Evolutionary conservation across 139 green algal genomes (phyloP).

Genomic region (Gonium pectorale): DNA sequence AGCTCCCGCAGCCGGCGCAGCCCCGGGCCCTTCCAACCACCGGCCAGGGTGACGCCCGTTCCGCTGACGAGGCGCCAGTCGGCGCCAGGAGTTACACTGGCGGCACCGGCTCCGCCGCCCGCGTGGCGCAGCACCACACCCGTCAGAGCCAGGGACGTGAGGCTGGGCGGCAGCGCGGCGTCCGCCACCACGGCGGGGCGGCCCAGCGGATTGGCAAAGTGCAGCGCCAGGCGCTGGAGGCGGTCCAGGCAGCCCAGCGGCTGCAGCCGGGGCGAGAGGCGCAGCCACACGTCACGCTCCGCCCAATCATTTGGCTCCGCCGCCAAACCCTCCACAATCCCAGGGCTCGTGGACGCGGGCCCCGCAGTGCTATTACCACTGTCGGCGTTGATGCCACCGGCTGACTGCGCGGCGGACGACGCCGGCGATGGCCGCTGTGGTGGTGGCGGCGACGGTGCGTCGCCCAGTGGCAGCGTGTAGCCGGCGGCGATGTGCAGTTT

Average conservation of each 20-base stretch:
- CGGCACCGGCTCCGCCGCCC: neutral
- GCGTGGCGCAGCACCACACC: constrained; percentile 2
- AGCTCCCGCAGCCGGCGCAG: constrained; percentile 8
- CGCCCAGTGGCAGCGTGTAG: constrained; percentile 22
- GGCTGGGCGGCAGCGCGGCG: neutral
- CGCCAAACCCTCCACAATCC: too few relatives aligned
- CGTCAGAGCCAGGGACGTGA: neutral
- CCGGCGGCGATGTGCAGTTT: constrained; percentile 18
- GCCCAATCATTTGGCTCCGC: too few relatives aligned
- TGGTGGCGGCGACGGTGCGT: neutral
- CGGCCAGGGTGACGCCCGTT: too few relatives aligned
- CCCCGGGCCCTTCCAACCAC: too few relatives aligned
- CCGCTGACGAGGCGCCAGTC: too few relatives aligned
- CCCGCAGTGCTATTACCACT: too few relatives aligned
- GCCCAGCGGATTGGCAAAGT: constrained; percentile 17
- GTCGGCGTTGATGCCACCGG: too few relatives aligned
- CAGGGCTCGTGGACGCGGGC: too few relatives aligned
- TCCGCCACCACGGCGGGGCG: neutral
- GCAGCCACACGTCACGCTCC: too few relatives aligned
- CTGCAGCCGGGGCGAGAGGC: neutral
- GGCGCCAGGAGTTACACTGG: too few relatives aligned
- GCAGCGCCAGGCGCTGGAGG: constrained; percentile 9
- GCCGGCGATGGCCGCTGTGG: neutral
- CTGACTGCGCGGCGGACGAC: too few relatives aligned
- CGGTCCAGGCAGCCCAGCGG: neutral